Base-by-base conservation (phyloP, 163 green algal genomes). In the Volvox carteri region DNA sequence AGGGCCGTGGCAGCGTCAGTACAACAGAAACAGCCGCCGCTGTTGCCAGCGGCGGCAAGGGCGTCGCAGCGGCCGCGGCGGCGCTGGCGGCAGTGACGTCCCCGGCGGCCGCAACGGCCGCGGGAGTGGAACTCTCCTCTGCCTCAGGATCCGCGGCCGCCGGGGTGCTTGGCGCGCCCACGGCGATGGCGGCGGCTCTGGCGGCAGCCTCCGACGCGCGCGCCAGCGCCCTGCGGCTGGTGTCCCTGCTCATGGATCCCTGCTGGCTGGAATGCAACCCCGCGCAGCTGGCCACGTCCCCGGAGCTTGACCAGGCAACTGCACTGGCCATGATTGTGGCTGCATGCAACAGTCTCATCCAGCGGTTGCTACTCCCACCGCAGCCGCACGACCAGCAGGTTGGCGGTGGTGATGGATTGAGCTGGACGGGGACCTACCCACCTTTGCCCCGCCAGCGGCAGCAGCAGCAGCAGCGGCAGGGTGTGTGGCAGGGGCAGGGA, bases 201-300 rank as follows among this genome's bases (percentile, higher is more conserved):
- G 81, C 68, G 21, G 81, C 81, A 33, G 81, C 81, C 23, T 42
- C 65, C 0, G 81, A 87, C 81, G 46, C 46, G 9, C 81, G 81
- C 33, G 81, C 81, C 16, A 80, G 65, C 25, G 81, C 84, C 25
- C 39, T 84, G 37, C 84, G 84, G 2, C 70, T 88, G 52, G 68
- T 88, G 68, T 42, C 50, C 7, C 52, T 88, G 14, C 70, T 88
- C 8, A 83, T 88, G 84, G 84, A 88, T 3, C n/a, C n/a, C n/a
- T 72, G 44, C 39, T 88, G 84, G 84, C 25, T 84, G 68, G 84
- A 88, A 72, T 88, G 84, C 70, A 25, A 25, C 5, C 84, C 84
- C 28, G 39, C 35, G 33, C 68, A 84, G 84, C 50, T 88, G 11
- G 37, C 68, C 4, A 76, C 39, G 25, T 35, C 70, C 11, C 84